phyloP scores from a whole-genome alignment of 1,284 basidiomycete genomes.

The Mycena sp. region DNA sequence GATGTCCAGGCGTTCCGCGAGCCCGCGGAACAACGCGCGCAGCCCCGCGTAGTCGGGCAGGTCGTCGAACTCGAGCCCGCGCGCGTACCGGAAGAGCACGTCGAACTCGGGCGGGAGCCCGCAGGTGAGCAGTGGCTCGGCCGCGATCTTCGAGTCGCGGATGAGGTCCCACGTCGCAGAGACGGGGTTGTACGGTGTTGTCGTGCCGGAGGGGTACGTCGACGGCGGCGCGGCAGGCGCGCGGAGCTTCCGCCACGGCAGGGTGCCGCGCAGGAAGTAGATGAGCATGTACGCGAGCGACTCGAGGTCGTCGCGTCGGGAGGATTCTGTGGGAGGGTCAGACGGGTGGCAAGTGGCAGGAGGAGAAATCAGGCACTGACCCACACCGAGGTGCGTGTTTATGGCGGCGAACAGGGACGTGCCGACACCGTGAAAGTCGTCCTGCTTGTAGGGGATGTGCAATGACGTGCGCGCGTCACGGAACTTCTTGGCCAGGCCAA shows the following conservation, averaged over 20 bases:
- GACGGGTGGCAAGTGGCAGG: not conserved
- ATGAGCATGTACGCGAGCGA: conserved; percentile 93
- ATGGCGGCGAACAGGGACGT: conserved; percentile 95
- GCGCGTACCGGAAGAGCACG: conserved; percentile 84
- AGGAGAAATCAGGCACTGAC: conserved; percentile 43
- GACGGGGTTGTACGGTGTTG: conserved; percentile 62
- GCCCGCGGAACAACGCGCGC: conserved; percentile 79
- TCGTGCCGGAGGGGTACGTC: conserved; percentile 40
- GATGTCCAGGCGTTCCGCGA: conserved; percentile 61
- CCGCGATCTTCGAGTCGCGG: conserved; percentile 71
- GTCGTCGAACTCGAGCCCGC: conserved; percentile 90
- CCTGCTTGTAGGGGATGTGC: conserved; percentile 93
- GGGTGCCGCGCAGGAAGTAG: conserved; percentile 89
- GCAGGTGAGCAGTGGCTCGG: conserved; percentile 75
- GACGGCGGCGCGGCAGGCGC: conserved; percentile 62
- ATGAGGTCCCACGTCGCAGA: conserved; percentile 85
- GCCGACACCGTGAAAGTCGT: conserved; percentile 90
- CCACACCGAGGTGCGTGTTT: conserved; percentile 93
- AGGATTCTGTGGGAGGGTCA: conserved; percentile 65
- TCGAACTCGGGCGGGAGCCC: conserved; percentile 91
- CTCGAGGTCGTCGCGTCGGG: conserved; percentile 92
- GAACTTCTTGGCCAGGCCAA: conserved; percentile 96
- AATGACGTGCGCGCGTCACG: conserved; percentile 86
- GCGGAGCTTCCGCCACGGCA: conserved; percentile 91
- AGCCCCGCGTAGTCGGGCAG: conserved; percentile 91